Percentiles rank a stretch among this genome's conserved stretches.
phyloP scores from a whole-genome alignment of 2,329 filamentous ascomycete species.

The Lachnellula cervina region DNA sequence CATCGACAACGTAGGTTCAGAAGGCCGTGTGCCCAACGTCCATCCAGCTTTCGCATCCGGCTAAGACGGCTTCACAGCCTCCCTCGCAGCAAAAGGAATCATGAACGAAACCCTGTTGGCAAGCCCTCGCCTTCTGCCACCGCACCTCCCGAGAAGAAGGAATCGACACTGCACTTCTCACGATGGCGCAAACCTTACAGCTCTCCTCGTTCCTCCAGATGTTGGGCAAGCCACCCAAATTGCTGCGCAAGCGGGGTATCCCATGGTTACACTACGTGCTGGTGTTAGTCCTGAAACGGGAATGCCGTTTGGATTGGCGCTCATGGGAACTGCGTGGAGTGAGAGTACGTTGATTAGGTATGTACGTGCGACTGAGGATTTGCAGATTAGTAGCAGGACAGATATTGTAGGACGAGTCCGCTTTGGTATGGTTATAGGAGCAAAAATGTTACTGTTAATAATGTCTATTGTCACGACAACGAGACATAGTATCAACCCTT shows the following conservation, averaged over 20 bases:
- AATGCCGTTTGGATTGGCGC: slow-evolving; percentile 57
- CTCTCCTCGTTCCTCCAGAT: slow-evolving; percentile 63
- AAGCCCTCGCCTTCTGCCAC: slow-evolving; percentile 59
- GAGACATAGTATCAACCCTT: too few species aligned
- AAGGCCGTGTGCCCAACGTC: slow-evolving; percentile 59
- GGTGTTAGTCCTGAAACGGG: slow-evolving; percentile 49
- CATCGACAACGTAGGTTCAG: slow-evolving; percentile 56
- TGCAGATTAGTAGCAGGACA: slow-evolving; percentile 42
- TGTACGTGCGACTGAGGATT: slow-evolving; percentile 59
- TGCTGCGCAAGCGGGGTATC: slow-evolving; percentile 71
- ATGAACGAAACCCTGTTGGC: slow-evolving; percentile 61
- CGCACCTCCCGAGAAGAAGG: slow-evolving; percentile 56
- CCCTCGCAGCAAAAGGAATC: slow-evolving; percentile 54
- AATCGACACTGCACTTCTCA: slow-evolving; percentile 58
- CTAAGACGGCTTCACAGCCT: slow-evolving; percentile 66
- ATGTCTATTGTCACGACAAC: slow-evolving; percentile 13
- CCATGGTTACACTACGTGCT: slow-evolving; percentile 64
- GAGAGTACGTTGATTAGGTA: slow-evolving; percentile 55
- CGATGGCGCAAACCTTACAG: slow-evolving; percentile 45
- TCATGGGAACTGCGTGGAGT: slow-evolving; percentile 57
- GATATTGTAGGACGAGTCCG: slow-evolving; percentile 45
- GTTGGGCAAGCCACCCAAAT: slow-evolving; percentile 65
- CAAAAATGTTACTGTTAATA: slow-evolving; percentile 40
- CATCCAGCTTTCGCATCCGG: slow-evolving; percentile 63
- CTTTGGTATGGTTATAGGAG: slow-evolving; percentile 48